Base-by-base conservation (phyloP, 2,329 filamentous ascomycete species). In the Fusarium verrucosum region DNA sequence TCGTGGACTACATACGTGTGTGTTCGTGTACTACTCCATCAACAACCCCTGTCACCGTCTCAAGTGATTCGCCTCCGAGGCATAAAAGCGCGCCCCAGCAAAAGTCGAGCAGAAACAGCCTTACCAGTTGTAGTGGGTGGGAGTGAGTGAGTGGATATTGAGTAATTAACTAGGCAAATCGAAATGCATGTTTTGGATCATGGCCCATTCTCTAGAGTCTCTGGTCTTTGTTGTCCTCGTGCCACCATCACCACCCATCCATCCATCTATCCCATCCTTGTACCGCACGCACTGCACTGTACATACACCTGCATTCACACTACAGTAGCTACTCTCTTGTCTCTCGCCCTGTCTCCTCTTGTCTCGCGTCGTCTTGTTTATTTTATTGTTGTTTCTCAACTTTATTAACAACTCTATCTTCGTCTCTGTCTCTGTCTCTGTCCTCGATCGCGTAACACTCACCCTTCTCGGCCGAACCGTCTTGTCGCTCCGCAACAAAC, bases 401-500 rank as follows among this genome's bases (percentile, higher is more conserved):
- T 28, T 26, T 47, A 16, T n/a, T 25, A 14, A 22, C 36, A 38
- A 35, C 43, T 28, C 23, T 47, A n/a, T 11, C 19, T 37, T 41
- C 33, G 20, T 22, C 43, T 58, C 40, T 23, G 43, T 50, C 26
- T 35, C 33, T 42, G 10, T 19, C 25, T 10, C 23, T n/a, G 16
- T 35, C 20, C 23, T 56, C n/a, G n/a, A n/a, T n/a, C n/a, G n/a
- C n/a, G n/a, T n/a, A n/a, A n/a, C n/a, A n/a, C n/a, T n/a, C n/a
- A n/a, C n/a, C n/a, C n/a, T n/a, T n/a, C n/a, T n/a, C 32, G 14
- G 26, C 36, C 33, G 44, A 59, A 26, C 28, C 52, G 16, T 47
- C 50, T 51, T 47, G 62, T 70, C 60, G 62, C 67, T 61, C 52
- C 66, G 62, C 65, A 63, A 65, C 62, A 58, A 44, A 56, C 20